Evolutionary conservation across 805 yeast genomes (phyloP).

Genomic region (Cyberlindnera maclurae): DNA sequence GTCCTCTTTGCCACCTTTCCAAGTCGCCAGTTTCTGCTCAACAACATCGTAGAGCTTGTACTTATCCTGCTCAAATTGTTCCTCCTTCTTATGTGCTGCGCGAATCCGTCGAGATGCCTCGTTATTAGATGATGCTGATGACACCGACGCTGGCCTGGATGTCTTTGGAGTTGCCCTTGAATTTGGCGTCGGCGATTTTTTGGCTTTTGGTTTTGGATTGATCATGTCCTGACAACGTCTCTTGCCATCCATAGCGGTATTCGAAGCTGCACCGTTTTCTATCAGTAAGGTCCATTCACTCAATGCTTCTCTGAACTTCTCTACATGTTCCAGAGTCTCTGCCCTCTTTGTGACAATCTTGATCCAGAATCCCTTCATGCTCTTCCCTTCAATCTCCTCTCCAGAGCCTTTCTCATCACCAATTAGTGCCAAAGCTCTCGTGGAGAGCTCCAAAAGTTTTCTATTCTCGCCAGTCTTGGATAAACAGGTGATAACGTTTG

Average conservation of each 20-base stretch:
- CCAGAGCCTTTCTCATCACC: constrained; percentile 31
- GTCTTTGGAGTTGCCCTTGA: constrained; percentile 5
- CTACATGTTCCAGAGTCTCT: constrained; percentile 77
- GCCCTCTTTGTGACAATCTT: constrained; percentile 69
- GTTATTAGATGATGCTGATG: constrained; percentile 12
- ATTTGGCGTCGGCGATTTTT: constrained; percentile 3
- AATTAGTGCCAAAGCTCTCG: constrained; percentile 26
- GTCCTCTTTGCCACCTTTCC: constrained; percentile 75
- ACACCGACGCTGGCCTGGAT: constrained; percentile 7
- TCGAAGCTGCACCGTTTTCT: constrained; percentile 58
- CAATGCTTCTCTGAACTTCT: constrained; percentile 59
- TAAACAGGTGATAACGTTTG: constrained; percentile 67
- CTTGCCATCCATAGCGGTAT: constrained; percentile 68
- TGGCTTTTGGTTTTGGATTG: constrained; percentile 41
- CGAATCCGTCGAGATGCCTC: constrained; percentile 49
- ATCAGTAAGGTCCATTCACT: constrained; percentile 54
- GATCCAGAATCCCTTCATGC: constrained; percentile 62
- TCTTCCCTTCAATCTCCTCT: constrained; percentile 44
- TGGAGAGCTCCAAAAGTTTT: constrained; percentile 25
- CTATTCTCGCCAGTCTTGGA: constrained; percentile 65
- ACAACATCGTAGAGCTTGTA: constrained; percentile 59
- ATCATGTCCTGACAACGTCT: constrained; percentile 66
- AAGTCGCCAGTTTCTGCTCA: constrained; percentile 41
- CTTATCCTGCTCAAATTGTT: constrained; percentile 47
- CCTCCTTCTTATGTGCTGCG: constrained; percentile 38